Evolutionary conservation across 2,329 filamentous ascomycete species (phyloP).

Genomic region (Coniella vitis): DNA sequence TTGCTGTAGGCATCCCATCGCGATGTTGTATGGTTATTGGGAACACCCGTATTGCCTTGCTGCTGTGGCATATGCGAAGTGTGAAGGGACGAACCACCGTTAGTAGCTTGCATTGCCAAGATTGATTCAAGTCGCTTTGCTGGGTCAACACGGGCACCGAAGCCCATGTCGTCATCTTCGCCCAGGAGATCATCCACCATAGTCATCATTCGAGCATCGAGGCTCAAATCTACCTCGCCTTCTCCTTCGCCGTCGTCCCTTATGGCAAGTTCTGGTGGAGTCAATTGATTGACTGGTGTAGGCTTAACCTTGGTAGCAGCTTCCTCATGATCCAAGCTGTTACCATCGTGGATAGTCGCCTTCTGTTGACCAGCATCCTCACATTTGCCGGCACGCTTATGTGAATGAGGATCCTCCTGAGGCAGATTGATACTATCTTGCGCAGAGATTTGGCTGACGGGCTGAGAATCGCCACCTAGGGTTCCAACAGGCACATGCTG

Average conservation of each 20-base stretch:
- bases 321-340: background rate
- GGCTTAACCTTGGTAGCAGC: background rate
- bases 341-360: background rate
- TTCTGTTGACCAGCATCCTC: background rate
- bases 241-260: conserved; percentile 3
- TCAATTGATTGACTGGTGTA: too few species aligned
- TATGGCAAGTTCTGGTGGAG: conserved; percentile 2
- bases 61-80: conserved; percentile 23
- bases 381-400: background rate
- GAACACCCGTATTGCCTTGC: background rate
- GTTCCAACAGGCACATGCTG: background rate
- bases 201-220: conserved; percentile 12
- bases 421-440: conserved; percentile 1
- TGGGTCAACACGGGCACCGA: conserved; percentile 32
- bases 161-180: conserved; percentile 8
- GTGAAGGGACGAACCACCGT: conserved; percentile 44
- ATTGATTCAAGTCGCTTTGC: conserved; percentile 32
- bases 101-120: conserved; percentile 49
- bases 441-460: background rate
- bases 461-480: background rate
- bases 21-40: background rate
- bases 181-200: conserved; percentile 43
- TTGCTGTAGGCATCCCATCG: conserved; percentile 3
- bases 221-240: conserved; percentile 11
- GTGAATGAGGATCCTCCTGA: background rate